Base-by-base conservation (phyloP, 352 stramenopile species). In the Globisporangium nodosum region DNA sequence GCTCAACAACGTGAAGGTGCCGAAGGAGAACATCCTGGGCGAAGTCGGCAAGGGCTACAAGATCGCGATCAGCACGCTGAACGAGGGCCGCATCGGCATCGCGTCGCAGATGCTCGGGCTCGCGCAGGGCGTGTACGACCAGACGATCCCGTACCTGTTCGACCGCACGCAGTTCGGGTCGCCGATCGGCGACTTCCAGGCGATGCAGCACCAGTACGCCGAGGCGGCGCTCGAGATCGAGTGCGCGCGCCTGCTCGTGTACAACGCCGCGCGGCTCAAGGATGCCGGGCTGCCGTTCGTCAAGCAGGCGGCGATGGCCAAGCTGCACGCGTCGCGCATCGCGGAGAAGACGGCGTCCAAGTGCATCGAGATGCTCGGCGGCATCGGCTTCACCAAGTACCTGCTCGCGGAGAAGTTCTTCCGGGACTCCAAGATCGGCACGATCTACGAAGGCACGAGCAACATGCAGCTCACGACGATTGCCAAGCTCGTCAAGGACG, bases 1-100 rank as follows among this genome's bases (percentile, higher is more conserved):
- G 21, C 84, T 99, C 49, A 95, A 96, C 24, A 79, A 98, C 70
- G 95, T 98, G 18, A 90, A 96, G 66, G 94, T 99, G n/a, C 82
- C 90, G 42, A 81, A 85, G 52, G 75, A 87, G 52, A 91, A 98
- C 71, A 81, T 99, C 20, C 68, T 99, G 37, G 97, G 97, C 30
- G 87, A 98, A 56, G 72, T 94, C 21, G 90, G 91, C 54, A 93
- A 97, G 60, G 90, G 90, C 18, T 98, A 99, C 80, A 98, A 98
- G 70, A 98, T 98, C 66, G 97, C 96, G 12, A 99, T 99, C 54
- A 92, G 95, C 54, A 99, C 98, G 61, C 66, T 99, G 54, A 99
- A 99, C 63, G 81, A 92, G 71, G 83, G 85, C 37, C 85, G 96
- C 49, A 99, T 99, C 56, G 97, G 96, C 40, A 99, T 99, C 71